Evolutionary conservation across 2,329 filamentous ascomycete genomes (phyloP).

Genomic region (Hypoxylon sp.): DNA sequence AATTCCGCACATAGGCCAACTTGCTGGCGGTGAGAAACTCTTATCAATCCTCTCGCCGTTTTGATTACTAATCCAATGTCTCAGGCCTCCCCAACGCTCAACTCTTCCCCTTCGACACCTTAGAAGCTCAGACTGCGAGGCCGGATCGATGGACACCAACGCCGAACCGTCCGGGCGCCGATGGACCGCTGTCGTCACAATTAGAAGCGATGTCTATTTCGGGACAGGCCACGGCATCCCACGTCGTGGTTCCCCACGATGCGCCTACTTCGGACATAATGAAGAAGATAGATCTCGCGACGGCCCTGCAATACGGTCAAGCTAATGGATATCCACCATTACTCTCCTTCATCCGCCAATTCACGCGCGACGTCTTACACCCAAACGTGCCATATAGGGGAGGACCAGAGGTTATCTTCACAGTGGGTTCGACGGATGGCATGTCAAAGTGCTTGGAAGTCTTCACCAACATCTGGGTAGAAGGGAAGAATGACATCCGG

Average conservation of each 20-base stretch:
- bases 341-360: slow-evolving; percentile 82
- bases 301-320: slow-evolving; percentile 89
- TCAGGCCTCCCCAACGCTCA: slow-evolving; percentile 83
- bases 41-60: slow-evolving; percentile 10
- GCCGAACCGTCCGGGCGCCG: slow-evolving; percentile 68
- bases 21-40: slow-evolving; percentile 69
- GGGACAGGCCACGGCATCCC: slow-evolving; percentile 57
- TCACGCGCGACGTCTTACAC: slow-evolving; percentile 82
- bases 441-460: slow-evolving; percentile 83
- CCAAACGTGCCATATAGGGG: slow-evolving; percentile 83
- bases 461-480: slow-evolving; percentile 81
- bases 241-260: slow-evolving; percentile 75
- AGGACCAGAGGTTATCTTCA: slow-evolving; percentile 83
- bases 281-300: slow-evolving; percentile 83
- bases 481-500: slow-evolving; percentile 74
- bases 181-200: slow-evolving; percentile 57
- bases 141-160: slow-evolving; percentile 82
- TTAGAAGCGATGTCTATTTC: slow-evolving; percentile 55
- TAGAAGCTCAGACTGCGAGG: slow-evolving; percentile 84
- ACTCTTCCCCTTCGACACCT: slow-evolving; percentile 92
- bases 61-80: slow-evolving; percentile 19
- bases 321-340: slow-evolving; percentile 86
- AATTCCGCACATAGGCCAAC: slow-evolving; percentile 73
- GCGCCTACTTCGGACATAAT: slow-evolving; percentile 68
- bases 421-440: slow-evolving; percentile 87